Conservation (phyloP, 352 stramenopile species). For the Salisapilia sapeloensis region DNA sequence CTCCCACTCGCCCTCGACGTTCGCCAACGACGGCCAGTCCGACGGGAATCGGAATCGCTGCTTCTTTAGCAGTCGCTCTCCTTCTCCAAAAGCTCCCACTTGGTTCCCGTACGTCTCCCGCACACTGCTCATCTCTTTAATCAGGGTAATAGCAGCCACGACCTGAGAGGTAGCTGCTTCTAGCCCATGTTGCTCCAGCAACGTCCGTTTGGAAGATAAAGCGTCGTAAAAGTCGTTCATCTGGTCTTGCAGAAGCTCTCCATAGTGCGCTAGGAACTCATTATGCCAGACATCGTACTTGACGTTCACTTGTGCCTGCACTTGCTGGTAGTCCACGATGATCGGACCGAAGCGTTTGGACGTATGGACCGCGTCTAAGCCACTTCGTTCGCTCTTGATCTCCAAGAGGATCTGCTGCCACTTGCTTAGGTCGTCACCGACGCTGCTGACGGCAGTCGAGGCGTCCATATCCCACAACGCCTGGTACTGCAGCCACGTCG, state of each 20-base stretch:
- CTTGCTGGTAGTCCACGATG: constrained; percentile 83
- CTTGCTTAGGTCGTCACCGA: constrained; percentile 90
- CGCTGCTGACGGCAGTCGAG: constrained; percentile 78
- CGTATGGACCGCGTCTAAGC: constrained; percentile 87
- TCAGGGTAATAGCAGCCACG: constrained; percentile 84
- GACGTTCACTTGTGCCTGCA: constrained; percentile 88
- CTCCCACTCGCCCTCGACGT: constrained; percentile 94
- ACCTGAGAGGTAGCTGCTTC: constrained; percentile 94
- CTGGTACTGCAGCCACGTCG: constrained; percentile 97
- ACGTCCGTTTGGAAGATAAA: constrained; percentile 65
- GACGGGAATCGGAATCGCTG: constrained; percentile 90
- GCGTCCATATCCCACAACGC: constrained; percentile 98
- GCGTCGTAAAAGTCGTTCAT: constrained; percentile 84
- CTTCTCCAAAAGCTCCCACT: constrained; percentile 85
- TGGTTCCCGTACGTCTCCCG: constrained; percentile 45
- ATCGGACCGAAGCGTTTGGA: constrained; percentile 84
- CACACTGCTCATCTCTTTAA: constrained; percentile 76
- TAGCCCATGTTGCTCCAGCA: constrained; percentile 90
- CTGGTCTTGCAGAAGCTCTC: constrained; percentile 84
- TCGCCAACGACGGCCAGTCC: constrained; percentile 94
- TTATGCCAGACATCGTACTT: constrained; percentile 99
- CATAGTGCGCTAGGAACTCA: constrained; percentile 94
- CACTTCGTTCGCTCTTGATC: constrained; percentile 88
- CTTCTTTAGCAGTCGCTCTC: constrained; percentile 91
- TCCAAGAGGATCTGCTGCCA: constrained; percentile 96